Base-by-base conservation (phyloP, 2,329 filamentous ascomycete species). In the Talaromyces piceae region DNA sequence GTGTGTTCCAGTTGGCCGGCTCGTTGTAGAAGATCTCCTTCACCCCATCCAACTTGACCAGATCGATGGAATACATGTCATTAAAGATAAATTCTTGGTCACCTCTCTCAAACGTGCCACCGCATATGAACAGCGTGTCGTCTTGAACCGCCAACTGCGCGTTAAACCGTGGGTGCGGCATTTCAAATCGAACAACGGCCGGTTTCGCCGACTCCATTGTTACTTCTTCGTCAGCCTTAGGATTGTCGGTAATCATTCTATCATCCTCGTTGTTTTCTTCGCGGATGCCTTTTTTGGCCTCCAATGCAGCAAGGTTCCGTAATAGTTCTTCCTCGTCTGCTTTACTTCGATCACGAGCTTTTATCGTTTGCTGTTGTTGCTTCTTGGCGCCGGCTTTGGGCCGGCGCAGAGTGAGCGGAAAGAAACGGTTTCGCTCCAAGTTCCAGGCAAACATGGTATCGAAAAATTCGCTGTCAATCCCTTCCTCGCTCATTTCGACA, bases 381-480 rank as follows among this genome's bases (percentile, higher is more conserved):
- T 81, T 84, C 58, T 84, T 86, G 56, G 82, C 79, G 45, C 80
- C 80, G 18, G 78, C 74, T 23, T 89, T 83, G 2, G 88, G 81
- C 59, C 89, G 88, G 48, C 91, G 79, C 43, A 97, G 74, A 8
- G 76, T 74, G 41, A 97, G 76, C 2, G 87, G 88, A 74, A 97
- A 96, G 73, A 95, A 97, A 7, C 93, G 80, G 66, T 98, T 98
- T 53, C 91, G 82, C 62, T 97, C 93, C 56, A 95, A 83, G 63
- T 95, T 96, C 88, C 91, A 97, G 4, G 91, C 87, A 62, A 87
- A 94, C 22, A 97, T 72, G 51, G 84, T 81, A 61, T 96, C 91
- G 74, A 97, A 98, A 71, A 98, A 98, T 67, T 96, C 91, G 64
- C 88, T 95, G 50, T 98, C 91, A 58, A 98, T 95, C 3, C 88